phyloP scores from a whole-genome alignment of 345 rosid genomes.

The Hibiscus trionum region DNA sequence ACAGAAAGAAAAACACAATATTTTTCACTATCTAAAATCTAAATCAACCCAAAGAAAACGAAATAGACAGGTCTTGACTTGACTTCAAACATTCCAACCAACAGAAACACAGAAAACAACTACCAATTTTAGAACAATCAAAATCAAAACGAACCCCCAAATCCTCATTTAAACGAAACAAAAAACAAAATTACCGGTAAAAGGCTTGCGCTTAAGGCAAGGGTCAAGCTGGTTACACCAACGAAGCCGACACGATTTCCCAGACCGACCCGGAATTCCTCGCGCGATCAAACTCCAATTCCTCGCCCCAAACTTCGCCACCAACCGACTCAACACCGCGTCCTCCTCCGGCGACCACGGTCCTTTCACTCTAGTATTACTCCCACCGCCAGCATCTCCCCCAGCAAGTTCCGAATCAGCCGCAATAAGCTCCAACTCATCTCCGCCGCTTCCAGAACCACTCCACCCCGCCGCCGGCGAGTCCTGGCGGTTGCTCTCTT shows the following conservation, averaged over 20 bases:
- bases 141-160: neutral
- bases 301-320: conserved; percentile 59
- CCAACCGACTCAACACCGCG: conserved; percentile 45
- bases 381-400: conserved; percentile 14
- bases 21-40: neutral
- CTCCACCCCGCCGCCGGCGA: conserved; percentile 18
- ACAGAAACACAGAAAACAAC: neutral
- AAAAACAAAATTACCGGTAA: conserved; percentile 40
- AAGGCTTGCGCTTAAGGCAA: conserved; percentile 69
- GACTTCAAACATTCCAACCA: neutral
- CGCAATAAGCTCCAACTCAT: neutral
- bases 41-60: neutral
- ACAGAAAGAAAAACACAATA: too few relatives aligned
- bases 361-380: conserved; percentile 54
- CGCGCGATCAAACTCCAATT: conserved; percentile 84
- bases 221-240: conserved; percentile 95
- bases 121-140: neutral
- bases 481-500: conserved; percentile 16
- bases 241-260: conserved; percentile 76
- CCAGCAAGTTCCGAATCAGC: conserved; percentile 18
- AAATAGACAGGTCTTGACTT: neutral
- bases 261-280: conserved; percentile 77
- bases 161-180: neutral
- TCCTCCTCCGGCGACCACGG: conserved; percentile 88
- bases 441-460: neutral